Conservation (phyloP, 2,329 filamentous ascomycete species). For the Coleophoma eucalyptorum region DNA sequence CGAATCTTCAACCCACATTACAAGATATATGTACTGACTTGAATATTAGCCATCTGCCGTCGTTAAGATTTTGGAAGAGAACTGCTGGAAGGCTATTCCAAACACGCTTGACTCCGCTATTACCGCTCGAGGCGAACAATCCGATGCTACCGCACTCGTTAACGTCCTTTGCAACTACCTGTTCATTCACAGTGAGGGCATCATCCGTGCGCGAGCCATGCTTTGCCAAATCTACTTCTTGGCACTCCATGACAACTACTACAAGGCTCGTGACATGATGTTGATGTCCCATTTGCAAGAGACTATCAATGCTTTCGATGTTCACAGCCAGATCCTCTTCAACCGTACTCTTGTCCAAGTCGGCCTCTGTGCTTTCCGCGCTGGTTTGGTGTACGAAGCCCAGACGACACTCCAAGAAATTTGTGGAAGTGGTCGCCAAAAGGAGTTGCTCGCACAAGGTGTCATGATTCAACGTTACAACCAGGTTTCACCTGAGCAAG, state of each 20-base stretch:
- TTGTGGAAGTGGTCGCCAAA: constrained; percentile 94
- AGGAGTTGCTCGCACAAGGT: constrained; percentile 95
- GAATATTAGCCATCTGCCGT: constrained; percentile 72
- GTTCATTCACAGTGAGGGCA: constrained; percentile 90
- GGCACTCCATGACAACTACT: constrained; percentile 96
- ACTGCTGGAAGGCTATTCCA: constrained; percentile 82
- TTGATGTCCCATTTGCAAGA: constrained; percentile 99
- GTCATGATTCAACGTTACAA: constrained; percentile 97
- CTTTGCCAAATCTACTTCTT: constrained; percentile 98
- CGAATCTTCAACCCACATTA: background rate
- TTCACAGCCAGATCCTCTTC: constrained; percentile 96
- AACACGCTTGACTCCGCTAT: constrained; percentile 69
- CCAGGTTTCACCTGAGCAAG: constrained; percentile 95
- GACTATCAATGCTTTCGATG: constrained; percentile 93
- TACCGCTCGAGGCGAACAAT: constrained; percentile 66
- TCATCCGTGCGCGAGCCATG: constrained; percentile 95
- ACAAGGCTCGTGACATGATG: constrained; percentile 97
- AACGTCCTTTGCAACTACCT: constrained; percentile 91
- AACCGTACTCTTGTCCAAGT: constrained; percentile 98
- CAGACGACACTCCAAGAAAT: constrained; percentile 98
- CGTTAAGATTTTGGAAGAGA: constrained; percentile 89
- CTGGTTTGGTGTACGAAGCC: constrained; percentile 93
- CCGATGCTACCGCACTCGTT: constrained; percentile 73
- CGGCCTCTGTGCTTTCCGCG: constrained; percentile 95
- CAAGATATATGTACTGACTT: constrained; percentile 13